Base-by-base conservation (phyloP, 2,329 filamentous ascomycete species). In the Thielaviopsis populi region DNA sequence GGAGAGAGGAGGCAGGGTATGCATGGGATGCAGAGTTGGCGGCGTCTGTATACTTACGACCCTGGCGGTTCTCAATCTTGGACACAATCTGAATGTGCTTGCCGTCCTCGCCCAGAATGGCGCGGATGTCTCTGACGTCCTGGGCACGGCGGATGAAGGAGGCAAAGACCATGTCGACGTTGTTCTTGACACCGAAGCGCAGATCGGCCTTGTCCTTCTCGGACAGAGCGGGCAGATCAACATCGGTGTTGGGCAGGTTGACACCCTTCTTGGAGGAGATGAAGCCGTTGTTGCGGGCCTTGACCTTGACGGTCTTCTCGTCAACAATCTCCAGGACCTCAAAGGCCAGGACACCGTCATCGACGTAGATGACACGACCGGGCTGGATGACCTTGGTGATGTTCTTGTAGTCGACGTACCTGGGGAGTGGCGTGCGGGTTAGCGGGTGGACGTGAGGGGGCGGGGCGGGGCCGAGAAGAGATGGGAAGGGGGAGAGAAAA, bases 1-100 rank as follows among this genome's bases (percentile, higher is more conserved):
- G 42, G 42, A 43, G 22, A 60, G 41, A 59, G 53, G 19, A 15
- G 15, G 17, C 17, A 33, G 37, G 11, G 37, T 15, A 46, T 17
- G 59, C n/a, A 43, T 41, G 8, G 40, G n/a, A n/a, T n/a, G n/a
- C n/a, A n/a, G n/a, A n/a, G 22, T 53, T 53, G 19, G 1, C 19
- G 11, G 48, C 19, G 22, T 7, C 15, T 27, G 43, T 30, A 43
- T 22, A 67, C 58, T 66, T 65, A 50, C 65, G 88, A 78, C 94
- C 94, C 79, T 99, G 94, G 77, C 96, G 89, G 82, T 99, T 99
- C 84, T 99, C 94, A 70, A 99, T 96, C 87, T 99, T 99, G 83
- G 94, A 88, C 75, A 99, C 97, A 79, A 99, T 96, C 81, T 99
- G 92, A 72, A 99, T 96, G 76, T 95, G 86, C 79, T 88, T 90